Conservation (phyloP, 2,329 filamentous ascomycete genomes). For the Penicillium glabrum region DNA sequence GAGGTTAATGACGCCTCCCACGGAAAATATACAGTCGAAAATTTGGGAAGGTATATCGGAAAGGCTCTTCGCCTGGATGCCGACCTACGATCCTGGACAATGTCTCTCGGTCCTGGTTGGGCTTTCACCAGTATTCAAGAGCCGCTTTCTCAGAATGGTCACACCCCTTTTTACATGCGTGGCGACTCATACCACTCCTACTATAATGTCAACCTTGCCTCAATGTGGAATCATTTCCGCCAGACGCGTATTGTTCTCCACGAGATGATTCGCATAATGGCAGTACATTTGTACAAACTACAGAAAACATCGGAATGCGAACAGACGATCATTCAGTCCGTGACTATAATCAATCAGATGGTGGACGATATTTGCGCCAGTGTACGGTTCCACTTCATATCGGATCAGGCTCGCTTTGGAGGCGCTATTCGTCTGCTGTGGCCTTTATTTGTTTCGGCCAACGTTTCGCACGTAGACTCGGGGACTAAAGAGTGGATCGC, state of each 20-base stretch:
- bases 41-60: constrained; percentile 1
- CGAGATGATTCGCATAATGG: constrained; percentile 6
- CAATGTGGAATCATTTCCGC: constrained; percentile 24
- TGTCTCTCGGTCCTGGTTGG: constrained; percentile 11
- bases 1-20: background rate
- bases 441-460: constrained; percentile 20
- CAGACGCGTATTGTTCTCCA: constrained; percentile 23
- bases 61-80: constrained; percentile 13
- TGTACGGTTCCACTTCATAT: constrained; percentile 16
- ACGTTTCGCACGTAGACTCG: background rate
- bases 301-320: background rate
- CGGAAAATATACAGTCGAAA: background rate
- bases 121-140: constrained; percentile 4
- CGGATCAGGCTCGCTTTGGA: constrained; percentile 4
- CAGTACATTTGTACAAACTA: background rate
- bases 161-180: constrained; percentile 3
- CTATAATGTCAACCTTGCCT: constrained; percentile 11
- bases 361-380: constrained; percentile 19
- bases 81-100: constrained; percentile 11
- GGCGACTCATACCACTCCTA: constrained; percentile 21
- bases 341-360: constrained; percentile 4
- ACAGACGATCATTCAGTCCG: constrained; percentile 3
- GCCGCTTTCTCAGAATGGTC: background rate
- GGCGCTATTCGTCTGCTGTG: constrained; percentile 12
- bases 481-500: background rate